Evolutionary conservation across 371 early-diverging fungal species (phyloP).

Genomic region (Mucor circinelloides): DNA sequence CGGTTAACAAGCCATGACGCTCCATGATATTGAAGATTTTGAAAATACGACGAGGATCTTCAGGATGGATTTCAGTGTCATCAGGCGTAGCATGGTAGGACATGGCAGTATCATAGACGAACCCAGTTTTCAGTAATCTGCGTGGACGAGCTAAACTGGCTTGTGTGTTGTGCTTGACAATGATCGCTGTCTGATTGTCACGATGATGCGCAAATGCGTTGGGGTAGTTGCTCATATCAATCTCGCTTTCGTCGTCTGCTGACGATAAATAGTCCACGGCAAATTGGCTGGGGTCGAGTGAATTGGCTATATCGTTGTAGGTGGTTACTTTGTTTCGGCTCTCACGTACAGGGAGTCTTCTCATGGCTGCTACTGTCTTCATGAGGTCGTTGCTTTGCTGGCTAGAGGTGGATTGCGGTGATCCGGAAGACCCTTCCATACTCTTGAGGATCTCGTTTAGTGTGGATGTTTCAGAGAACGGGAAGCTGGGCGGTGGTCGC

Average conservation of each 20-base stretch:
- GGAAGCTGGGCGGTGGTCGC: no score
- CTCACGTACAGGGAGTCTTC: background rate
- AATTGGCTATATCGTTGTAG: constrained; percentile 14
- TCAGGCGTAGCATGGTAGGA: constrained; percentile 57
- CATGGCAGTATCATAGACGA: constrained; percentile 72
- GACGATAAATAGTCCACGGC: background rate
- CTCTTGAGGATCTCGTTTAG: background rate
- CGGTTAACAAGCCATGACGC: constrained; percentile 45
- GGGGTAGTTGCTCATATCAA: background rate
- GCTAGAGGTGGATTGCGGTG: background rate
- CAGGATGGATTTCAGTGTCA: constrained; percentile 67
- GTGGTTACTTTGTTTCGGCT: background rate
- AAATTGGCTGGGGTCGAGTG: background rate
- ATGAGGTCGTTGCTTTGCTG: background rate
- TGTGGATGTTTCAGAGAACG: background rate
- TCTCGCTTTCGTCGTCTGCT: background rate
- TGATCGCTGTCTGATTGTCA: background rate
- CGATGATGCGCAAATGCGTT: background rate
- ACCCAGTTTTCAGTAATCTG: constrained; percentile 49
- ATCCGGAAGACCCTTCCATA: background rate
- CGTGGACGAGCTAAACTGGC: background rate
- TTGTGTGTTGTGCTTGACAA: background rate
- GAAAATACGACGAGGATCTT: constrained; percentile 72
- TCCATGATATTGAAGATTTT: constrained; percentile 64
- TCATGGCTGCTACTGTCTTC: background rate